phyloP scores from a whole-genome alignment of 2,329 filamentous ascomycete species.

The Colletotrichum tropicale region DNA sequence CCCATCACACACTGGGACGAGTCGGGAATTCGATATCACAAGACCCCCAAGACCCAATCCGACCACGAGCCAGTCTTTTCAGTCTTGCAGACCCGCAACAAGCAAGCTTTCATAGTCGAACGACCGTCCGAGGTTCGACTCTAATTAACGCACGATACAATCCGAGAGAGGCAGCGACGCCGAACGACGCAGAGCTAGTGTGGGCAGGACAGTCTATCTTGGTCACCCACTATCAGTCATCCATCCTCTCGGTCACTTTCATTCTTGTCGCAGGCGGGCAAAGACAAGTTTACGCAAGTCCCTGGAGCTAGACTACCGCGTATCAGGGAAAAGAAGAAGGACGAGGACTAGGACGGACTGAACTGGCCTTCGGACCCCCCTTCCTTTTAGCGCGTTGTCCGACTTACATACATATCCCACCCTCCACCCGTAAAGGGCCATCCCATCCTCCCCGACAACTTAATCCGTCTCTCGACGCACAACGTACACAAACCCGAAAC shows the following conservation, averaged over 20 bases:
- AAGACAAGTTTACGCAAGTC: neutral
- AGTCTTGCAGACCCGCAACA: constrained; percentile 2
- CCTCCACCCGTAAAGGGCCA: constrained; percentile 9
- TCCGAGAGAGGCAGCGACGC: neutral
- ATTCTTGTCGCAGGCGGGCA: neutral
- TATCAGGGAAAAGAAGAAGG: neutral
- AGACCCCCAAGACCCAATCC: constrained; percentile 4
- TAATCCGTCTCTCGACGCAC: constrained; percentile 17
- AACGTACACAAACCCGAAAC: constrained; percentile 20
- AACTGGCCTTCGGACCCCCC: constrained; percentile 8
- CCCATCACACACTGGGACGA: neutral
- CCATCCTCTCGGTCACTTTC: neutral
- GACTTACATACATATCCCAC: constrained; percentile 16
- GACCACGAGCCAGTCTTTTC: constrained; percentile 11
- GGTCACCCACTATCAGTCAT: neutral
- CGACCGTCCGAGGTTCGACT: constrained; percentile 10
- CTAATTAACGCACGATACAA: constrained; percentile 21
- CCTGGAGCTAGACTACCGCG: neutral
- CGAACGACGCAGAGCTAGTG: constrained; percentile 12
- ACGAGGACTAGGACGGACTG: neutral
- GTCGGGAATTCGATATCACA: neutral
- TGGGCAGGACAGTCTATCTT: neutral
- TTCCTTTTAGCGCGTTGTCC: constrained; percentile 12
- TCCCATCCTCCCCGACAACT: constrained; percentile 19
- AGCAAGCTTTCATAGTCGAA: constrained; percentile 8